Evolutionary conservation across 2,329 filamentous ascomycete genomes (phyloP), one percentile per base, ranked within the genome.

Genomic region (Ophiostoma montium): DNA sequence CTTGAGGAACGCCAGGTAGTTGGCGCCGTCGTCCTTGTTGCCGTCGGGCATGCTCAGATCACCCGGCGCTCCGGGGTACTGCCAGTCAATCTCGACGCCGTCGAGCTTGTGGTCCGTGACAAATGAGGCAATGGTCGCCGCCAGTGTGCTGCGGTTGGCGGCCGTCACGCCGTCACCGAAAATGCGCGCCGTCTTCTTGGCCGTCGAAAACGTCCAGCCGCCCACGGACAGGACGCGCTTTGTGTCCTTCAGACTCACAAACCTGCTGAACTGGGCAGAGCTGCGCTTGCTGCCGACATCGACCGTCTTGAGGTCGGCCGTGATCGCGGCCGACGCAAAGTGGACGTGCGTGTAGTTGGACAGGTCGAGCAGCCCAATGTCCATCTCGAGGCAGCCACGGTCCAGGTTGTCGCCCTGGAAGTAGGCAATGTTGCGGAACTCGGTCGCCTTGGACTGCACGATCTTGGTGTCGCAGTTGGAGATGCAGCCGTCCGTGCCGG

Each of bases 181-280:
- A 30, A 68, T 65, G 21, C 27, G 16, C 50, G 62, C 67, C 0
- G 65, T 68, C 16, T 32, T 53, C 0, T 58, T 51, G 12, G 61
- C 57, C 0, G 66, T 69, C 0, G 63, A 67, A 50, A 66, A 69
- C 1, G 55, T 57, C 70, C 69, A 72, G 15, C 70, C 69, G 12
- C 69, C 69, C 52, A 72, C 64, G 0, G 65, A 63, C 2, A 71
- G 6, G 35, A 71, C 64, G 18, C 56, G 58, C 50, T 67, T 41
- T 15, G 19, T 41, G 3, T 19, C 36, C 3, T 18, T 21, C 19
- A 41, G 36, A 23, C 36, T 18, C 36, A 19, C 23, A 13, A 41
- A 41, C 11, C 18, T 19, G 12, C 23, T 23, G 10, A 41, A 69
- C 46, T 65, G 55, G 1, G 55, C 49, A 6, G 59, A 45, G 6